Evolutionary conservation across 495 filamentous ascomycete species (phyloP), one percentile per base, ranked within the genome.

Genomic region (Apodospora peruviana): DNA sequence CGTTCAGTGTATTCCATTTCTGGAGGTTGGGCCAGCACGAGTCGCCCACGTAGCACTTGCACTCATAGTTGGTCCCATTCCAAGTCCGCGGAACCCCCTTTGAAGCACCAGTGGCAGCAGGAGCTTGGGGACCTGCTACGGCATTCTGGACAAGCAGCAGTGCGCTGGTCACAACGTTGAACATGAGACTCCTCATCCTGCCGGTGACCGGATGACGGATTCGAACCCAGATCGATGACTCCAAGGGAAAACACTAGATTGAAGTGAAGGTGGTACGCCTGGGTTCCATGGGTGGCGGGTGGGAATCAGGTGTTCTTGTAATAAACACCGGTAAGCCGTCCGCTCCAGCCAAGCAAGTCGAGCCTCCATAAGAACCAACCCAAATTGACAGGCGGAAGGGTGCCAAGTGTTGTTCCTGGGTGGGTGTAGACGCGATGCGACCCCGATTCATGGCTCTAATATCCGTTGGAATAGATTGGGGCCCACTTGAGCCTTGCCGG

Each of bases 41-140:
- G 38, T 74, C 66, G 14, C 61, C 71, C 0, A 59, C 40, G 44
- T 62, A 63, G 40, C 71, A 75, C 50, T 74, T 75, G 58, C 70
- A 74, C 2, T 68, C 66, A 53, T 71, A 72, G 16, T 54, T 48
- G 20, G 43, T 40, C 1, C 63, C 60, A 16, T 64, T 58, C 56
- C 62, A 64, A 8, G 32, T 62, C 24, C 54, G 44, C 12, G 57
- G 38, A n/a, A 64, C 62, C 56, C 52, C 53, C n/a, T 53, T 45
- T 4, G 19, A 24, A 4, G 18, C 14, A 16, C n/a, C 34, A 2
- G 5, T 18, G 23, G 25, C 3, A 22, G 1, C 42, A 21, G 7
- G 24, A 9, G 21, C 16, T 14, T 38, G 11, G 7, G 22, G 16
- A 9, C 37, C 36, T 5, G 47, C 48, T 5, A 34, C 20, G 5